These are phyloP conservation scores for Botrytis deweyae DNA, from an alignment of 2,329 filamentous ascomycete genomes.

Conservation along the genomic window DNA sequence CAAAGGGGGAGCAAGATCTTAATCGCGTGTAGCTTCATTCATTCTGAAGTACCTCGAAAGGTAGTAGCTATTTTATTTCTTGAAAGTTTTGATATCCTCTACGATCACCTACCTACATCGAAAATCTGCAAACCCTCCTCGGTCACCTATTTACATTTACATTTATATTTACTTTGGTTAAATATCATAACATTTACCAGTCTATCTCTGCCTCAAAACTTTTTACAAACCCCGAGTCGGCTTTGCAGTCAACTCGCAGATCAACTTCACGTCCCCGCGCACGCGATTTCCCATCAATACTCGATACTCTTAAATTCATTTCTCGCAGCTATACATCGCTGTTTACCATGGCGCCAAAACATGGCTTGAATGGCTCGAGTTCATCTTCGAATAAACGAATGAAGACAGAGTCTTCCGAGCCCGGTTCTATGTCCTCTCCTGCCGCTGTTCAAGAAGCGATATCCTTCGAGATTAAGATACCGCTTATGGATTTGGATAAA, in stretches of 20 bases:
- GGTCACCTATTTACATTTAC: neutral
- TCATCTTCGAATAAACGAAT: conserved; percentile 30
- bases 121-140: neutral
- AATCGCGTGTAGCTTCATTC: neutral
- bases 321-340: neutral
- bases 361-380: conserved; percentile 25
- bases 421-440: conserved; percentile 29
- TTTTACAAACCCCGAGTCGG: neutral
- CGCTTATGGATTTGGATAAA: conserved; percentile 15
- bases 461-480: conserved; percentile 26
- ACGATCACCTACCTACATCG: neutral
- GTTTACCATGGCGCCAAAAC: conserved; percentile 36
- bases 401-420: conserved; percentile 27
- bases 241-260: neutral
- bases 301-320: neutral
- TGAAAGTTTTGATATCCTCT: neutral
- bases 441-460: conserved; percentile 23
- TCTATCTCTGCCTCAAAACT: neutral
- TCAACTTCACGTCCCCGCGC: conserved; percentile 1
- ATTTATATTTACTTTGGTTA: neutral
- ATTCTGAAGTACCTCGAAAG: neutral
- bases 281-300: neutral
- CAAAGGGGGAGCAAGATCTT: neutral
- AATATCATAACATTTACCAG: neutral
- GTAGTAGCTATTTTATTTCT: neutral